Evolutionary conservation across 345 rosid species (phyloP).

Genomic region (Pugionium cornutum): DNA sequence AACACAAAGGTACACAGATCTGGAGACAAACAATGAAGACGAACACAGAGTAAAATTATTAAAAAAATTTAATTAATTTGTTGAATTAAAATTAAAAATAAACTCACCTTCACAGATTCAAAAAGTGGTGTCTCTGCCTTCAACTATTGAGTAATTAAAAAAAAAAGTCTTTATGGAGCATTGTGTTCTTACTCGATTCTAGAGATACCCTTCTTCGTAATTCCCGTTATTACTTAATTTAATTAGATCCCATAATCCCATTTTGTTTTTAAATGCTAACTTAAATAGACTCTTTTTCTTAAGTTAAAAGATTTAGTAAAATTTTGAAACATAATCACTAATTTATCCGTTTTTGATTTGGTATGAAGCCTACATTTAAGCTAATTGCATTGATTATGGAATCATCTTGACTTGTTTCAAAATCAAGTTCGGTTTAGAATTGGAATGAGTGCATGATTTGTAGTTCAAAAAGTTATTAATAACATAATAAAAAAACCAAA

Average conservation of each 20-base stretch:
- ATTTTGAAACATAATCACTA: slow-evolving; percentile 10
- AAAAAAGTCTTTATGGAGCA: slow-evolving; percentile 39
- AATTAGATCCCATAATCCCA: slow-evolving; percentile 33
- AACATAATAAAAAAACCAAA: neutral
- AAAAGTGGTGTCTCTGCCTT: slow-evolving; percentile 35
- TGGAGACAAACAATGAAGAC: slow-evolving; percentile 44
- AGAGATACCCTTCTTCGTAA: slow-evolving; percentile 41
- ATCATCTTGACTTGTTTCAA: slow-evolving; percentile 24
- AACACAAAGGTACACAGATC: slow-evolving; percentile 41
- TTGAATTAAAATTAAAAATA: slow-evolving; percentile 9
- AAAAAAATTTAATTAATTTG: neutral
- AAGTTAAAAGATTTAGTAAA: neutral
- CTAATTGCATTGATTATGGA: slow-evolving; percentile 25
- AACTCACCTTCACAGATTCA: slow-evolving; percentile 37
- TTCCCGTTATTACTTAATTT: slow-evolving; percentile 31
- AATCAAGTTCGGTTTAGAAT: slow-evolving; percentile 12
- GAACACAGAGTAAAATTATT: slow-evolving; percentile 28
- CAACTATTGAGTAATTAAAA: slow-evolving; percentile 7
- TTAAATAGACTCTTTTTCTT: neutral
- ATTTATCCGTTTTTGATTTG: slow-evolving; percentile 6
- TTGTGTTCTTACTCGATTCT: slow-evolving; percentile 43
- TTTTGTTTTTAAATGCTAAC: slow-evolving; percentile 7
- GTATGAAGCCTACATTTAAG: slow-evolving; percentile 10
- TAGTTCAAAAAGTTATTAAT: neutral
- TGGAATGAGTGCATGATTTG: neutral